Evolutionary conservation across 2,329 filamentous ascomycete species (phyloP).

Genomic region (Mycosphaerella arachidis): DNA sequence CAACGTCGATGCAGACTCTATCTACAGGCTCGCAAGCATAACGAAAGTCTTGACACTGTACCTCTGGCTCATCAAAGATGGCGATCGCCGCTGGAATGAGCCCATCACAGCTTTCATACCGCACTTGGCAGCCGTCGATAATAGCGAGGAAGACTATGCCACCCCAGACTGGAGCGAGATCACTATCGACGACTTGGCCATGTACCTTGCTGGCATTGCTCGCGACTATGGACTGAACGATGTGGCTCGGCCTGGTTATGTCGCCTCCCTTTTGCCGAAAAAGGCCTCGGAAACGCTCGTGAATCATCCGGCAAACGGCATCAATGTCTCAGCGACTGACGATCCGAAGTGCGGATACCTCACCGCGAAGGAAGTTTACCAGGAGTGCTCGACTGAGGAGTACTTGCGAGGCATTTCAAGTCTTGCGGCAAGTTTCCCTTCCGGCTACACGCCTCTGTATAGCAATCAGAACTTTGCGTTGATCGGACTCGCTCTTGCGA

Average conservation of each 20-base stretch:
- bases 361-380: slow-evolving; percentile 9
- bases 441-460: slow-evolving; percentile 17
- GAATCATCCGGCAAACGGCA: slow-evolving; percentile 26
- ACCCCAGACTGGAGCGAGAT: slow-evolving; percentile 46
- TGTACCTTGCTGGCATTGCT: slow-evolving; percentile 44
- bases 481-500: slow-evolving; percentile 12
- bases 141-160: slow-evolving; percentile 31
- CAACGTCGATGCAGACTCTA: slow-evolving; percentile 16
- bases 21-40: slow-evolving; percentile 19
- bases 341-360: slow-evolving; percentile 17
- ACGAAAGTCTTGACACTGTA: slow-evolving; percentile 20
- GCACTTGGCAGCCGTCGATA: slow-evolving; percentile 28
- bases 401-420: slow-evolving; percentile 8
- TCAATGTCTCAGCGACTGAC: slow-evolving; percentile 7
- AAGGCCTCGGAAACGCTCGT: slow-evolving; percentile 29
- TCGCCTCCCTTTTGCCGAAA: slow-evolving; percentile 7
- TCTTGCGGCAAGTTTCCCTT: slow-evolving; percentile 14
- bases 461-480: slow-evolving; percentile 20
- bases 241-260: slow-evolving; percentile 7
- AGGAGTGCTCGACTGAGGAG: slow-evolving; percentile 5
- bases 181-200: slow-evolving; percentile 44
- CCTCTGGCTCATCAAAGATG: slow-evolving; percentile 18
- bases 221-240: slow-evolving; percentile 20
- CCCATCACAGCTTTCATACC: slow-evolving; percentile 47
- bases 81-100: slow-evolving; percentile 15